These are phyloP conservation scores for Aspergillus hancockii DNA, from an alignment of 495 filamentous ascomycete species.

Conservation along the genomic window DNA sequence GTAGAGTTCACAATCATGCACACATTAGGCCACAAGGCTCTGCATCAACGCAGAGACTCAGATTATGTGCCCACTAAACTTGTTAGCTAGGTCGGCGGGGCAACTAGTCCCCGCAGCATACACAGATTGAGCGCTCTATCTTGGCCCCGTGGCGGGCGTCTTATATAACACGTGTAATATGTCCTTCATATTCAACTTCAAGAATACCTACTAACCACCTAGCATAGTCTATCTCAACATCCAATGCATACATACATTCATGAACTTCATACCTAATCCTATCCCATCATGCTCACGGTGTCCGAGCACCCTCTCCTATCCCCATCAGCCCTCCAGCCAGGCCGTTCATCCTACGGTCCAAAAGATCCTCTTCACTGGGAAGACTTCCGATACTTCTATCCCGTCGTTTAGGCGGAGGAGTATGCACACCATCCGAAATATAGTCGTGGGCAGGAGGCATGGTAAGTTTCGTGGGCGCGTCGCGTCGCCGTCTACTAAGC, in stretches of 20 bases:
- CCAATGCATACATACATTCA: not conserved
- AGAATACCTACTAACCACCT: not conserved
- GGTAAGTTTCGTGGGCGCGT: slow-evolving; percentile 26
- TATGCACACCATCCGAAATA: slow-evolving; percentile 21
- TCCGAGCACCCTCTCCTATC: slow-evolving; percentile 46
- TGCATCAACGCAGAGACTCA: too few relatives aligned
- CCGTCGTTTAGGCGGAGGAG: slow-evolving; percentile 27
- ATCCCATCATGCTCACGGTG: slow-evolving; percentile 25
- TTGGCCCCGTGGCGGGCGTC: too few relatives aligned
- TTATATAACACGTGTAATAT: too few relatives aligned
- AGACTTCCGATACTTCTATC: slow-evolving; percentile 69
- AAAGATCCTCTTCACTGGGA: slow-evolving; percentile 79
- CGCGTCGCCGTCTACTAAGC: slow-evolving; percentile 12
- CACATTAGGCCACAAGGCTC: too few relatives aligned
- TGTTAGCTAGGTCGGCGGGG: too few relatives aligned
- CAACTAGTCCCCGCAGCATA: too few relatives aligned
- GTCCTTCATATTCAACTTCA: too few relatives aligned
- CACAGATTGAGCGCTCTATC: too few relatives aligned
- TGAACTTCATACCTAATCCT: not conserved
- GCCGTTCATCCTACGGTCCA: slow-evolving; percentile 83
- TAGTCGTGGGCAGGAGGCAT: slow-evolving; percentile 29
- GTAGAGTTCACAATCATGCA: too few relatives aligned
- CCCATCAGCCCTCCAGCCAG: slow-evolving; percentile 79
- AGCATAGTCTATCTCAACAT: not conserved
- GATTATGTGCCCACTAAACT: too few relatives aligned